A percentile compares a stretch with the other conserved stretches of the same genome.
These are phyloP conservation scores for Populus trichocarpa DNA, from an alignment of 441 rosid species.

Conservation along the genomic window DNA sequence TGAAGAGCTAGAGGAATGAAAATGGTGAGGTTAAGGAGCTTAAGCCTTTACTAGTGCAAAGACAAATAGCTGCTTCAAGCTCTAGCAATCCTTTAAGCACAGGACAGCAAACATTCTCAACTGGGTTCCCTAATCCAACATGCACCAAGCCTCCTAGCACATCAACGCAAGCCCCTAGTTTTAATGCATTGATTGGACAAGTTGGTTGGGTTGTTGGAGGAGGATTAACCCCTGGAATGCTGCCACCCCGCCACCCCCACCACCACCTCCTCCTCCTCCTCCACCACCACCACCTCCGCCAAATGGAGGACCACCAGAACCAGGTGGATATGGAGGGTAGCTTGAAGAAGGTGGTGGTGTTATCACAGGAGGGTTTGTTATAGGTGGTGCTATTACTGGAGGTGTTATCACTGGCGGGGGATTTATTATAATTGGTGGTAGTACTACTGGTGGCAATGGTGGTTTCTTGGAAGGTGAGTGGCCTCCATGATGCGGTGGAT, in stretches of 20 bases:
- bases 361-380: conserved; percentile 26
- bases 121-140: conserved; percentile 56
- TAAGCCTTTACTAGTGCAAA: conserved; percentile 60
- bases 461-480: conserved; percentile 25
- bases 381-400: conserved; percentile 46
- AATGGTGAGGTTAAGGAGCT: conserved; percentile 58
- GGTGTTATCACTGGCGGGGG: conserved; percentile 48
- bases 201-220: conserved; percentile 23
- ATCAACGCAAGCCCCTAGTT: conserved; percentile 65
- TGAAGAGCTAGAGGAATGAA: conserved; percentile 68
- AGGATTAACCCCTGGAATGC: conserved; percentile 11
- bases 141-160: conserved; percentile 54
- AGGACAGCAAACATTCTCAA: conserved; percentile 58
- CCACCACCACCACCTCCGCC: conserved; percentile 44
- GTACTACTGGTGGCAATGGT: conserved; percentile 30
- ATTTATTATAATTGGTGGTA: conserved; percentile 31
- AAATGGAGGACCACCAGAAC: conserved; percentile 24
- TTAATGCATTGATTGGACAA: conserved; percentile 62
- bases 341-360: conserved; percentile 41
- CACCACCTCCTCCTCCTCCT: conserved; percentile 22
- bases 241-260: conserved; percentile 30
- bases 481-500: conserved; percentile 59
- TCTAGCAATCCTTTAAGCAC: conserved; percentile 56
- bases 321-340: conserved; percentile 25
- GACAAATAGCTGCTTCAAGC: conserved; percentile 67